Evolutionary conservation across 805 yeast species (phyloP).

Genomic region (Sporopachydermia lactativora): DNA sequence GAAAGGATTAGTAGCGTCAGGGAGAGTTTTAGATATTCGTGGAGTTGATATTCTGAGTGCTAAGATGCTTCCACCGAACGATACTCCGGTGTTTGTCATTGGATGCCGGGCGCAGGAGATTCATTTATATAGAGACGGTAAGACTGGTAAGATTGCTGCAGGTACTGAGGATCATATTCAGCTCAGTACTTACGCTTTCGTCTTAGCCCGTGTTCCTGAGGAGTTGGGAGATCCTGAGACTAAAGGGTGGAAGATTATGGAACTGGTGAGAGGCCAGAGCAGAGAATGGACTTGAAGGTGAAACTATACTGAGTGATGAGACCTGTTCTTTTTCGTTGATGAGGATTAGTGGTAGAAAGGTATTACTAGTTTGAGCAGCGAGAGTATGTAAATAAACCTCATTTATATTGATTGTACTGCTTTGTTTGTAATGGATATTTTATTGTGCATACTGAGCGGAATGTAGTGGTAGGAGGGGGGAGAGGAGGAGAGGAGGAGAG

Average conservation of each 20-base stretch:
- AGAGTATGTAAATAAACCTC: background rate
- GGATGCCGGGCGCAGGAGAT: constrained; percentile 96
- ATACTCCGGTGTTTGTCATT: constrained; percentile 82
- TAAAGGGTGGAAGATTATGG: constrained; percentile 94
- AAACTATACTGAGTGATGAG: constrained; percentile 10
- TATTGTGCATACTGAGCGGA: constrained; percentile 2
- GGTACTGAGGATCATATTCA: constrained; percentile 91
- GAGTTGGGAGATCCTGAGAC: constrained; percentile 82
- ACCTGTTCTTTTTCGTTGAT: no score
- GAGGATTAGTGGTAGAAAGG: constrained; percentile 1
- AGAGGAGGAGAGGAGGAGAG: no score
- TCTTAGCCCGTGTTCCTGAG: constrained; percentile 83
- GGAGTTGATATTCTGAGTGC: constrained; percentile 88
- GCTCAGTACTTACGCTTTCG: constrained; percentile 93
- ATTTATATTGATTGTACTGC: background rate
- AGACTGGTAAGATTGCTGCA: constrained; percentile 90
- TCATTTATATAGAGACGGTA: constrained; percentile 73
- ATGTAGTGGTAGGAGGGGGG: constrained; percentile 2
- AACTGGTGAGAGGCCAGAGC: constrained; percentile 87
- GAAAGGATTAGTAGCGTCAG: constrained; percentile 84
- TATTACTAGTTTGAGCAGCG: background rate
- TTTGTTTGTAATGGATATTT: background rate
- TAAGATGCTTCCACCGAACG: constrained; percentile 78
- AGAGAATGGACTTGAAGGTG: constrained; percentile 51
- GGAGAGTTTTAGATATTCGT: constrained; percentile 83